These are phyloP conservation scores for Volvariella volvacea DNA, from an alignment of 1,284 basidiomycete genomes.

Conservation along the genomic window DNA sequence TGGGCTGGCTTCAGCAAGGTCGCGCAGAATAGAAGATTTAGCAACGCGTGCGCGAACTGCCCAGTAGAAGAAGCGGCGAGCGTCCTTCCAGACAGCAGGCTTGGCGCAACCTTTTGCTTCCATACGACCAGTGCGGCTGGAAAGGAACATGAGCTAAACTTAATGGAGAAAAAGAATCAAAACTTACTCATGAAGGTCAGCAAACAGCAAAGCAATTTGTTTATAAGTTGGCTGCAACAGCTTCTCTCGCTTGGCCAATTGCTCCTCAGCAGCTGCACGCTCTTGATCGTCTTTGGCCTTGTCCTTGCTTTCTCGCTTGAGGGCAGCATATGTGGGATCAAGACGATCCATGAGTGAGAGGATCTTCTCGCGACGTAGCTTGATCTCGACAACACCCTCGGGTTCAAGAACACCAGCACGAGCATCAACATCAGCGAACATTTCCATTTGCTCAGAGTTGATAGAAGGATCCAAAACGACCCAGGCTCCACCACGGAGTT, in stretches of 20 bases:
- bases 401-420: slow-evolving; percentile 97
- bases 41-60: slow-evolving; percentile 78
- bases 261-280: slow-evolving; percentile 60
- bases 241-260: slow-evolving; percentile 76
- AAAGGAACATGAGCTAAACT: slow-evolving; percentile 11
- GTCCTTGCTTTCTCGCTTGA: slow-evolving; percentile 81
- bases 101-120: slow-evolving; percentile 94
- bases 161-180: slow-evolving; percentile 1
- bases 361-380: slow-evolving; percentile 89
- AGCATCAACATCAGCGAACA: slow-evolving; percentile 95
- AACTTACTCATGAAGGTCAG: slow-evolving; percentile 91
- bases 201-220: slow-evolving; percentile 91
- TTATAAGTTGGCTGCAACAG: slow-evolving; percentile 87
- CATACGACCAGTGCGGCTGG: slow-evolving; percentile 92
- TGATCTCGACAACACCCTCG: slow-evolving; percentile 95
- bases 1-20: slow-evolving; percentile 57
- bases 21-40: slow-evolving; percentile 52
- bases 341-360: slow-evolving; percentile 90
- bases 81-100: slow-evolving; percentile 79
- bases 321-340: slow-evolving; percentile 76
- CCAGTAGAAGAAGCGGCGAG: slow-evolving; percentile 95
- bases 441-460: slow-evolving; percentile 96
- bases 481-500: slow-evolving; percentile 99
- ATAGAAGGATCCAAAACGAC: slow-evolving; percentile 98
- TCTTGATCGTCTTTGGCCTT: slow-evolving; percentile 66